Base-by-base conservation (phyloP, 2,329 filamentous ascomycete species). In the Cladosporium sp. region DNA sequence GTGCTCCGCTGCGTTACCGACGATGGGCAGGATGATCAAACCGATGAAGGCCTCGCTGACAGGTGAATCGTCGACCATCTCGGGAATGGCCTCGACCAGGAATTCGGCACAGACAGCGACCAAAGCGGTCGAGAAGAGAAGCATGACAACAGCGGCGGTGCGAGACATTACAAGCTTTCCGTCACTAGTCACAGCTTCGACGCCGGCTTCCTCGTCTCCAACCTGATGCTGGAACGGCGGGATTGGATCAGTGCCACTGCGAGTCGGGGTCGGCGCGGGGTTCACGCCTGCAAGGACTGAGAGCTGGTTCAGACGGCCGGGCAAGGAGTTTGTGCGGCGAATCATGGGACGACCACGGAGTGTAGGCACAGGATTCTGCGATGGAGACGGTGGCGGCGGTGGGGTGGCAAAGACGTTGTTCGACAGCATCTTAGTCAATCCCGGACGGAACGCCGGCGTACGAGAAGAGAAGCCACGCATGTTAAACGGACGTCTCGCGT, bases 1-100 rank as follows among this genome's bases (percentile, higher is more conserved):
- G 80, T 93, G 91, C 79, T 93, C 91, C 16, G 90, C 91, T 2
- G 91, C 91, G 72, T 93, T 93, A 46, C 91, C 90, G n/a, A 93
- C 91, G 71, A 93, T 92, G 10, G 91, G 91, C 5, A 94, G 80
- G 62, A 94, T 86, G 71, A 94, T 93, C 12, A 93, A 83, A 72
- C 91, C 91, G 67, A 93, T 88, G 69, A 94, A 93, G 37, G 90
- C 89, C 73, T 91, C 84, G 68, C 85, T 90, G 66, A 93, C 81
- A 26, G 71, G 65, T 16, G 86, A 87, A 3, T 81, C 77, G 21
- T 81, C 78, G 1, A 90, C 86, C 77, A 93, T 87, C 6, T 82
- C 83, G 62, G 90, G 86, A 70, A 93, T 93, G 44, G 88, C 87
- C 69, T 87, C 85, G 31, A 92, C 91, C 78, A 93, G 86, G 79